Evolutionary conservation across 2,329 filamentous ascomycete species (phyloP).

Genomic region (Calonectria crousiana): DNA sequence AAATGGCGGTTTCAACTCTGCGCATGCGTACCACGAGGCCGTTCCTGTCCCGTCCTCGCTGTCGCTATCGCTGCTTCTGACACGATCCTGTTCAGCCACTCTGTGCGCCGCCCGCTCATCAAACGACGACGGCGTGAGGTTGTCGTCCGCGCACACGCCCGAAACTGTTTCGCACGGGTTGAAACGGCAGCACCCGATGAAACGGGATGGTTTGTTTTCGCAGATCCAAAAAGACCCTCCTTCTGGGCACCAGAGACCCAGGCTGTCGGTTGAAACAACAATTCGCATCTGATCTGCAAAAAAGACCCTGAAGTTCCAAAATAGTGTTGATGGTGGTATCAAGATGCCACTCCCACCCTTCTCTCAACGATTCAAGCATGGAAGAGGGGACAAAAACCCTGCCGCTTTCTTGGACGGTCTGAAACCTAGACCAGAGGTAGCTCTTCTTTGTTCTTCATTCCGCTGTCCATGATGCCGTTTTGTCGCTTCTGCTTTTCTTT

Average conservation of each 20-base stretch:
- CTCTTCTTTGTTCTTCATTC: not conserved
- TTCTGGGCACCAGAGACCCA: slow-evolving; percentile 48
- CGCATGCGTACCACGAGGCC: slow-evolving; percentile 52
- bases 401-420: not conserved
- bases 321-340: not conserved
- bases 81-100: slow-evolving; percentile 50
- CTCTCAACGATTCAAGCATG: not conserved
- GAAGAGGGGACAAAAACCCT: not conserved
- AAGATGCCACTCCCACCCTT: not conserved
- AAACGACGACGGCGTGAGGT: slow-evolving; percentile 46
- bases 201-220: slow-evolving; percentile 44
- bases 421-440: not conserved
- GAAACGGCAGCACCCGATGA: slow-evolving; percentile 55
- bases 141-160: slow-evolving; percentile 33
- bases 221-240: slow-evolving; percentile 54
- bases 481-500: not conserved
- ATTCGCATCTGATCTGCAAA: slow-evolving; percentile 21
- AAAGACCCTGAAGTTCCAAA: not conserved
- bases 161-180: slow-evolving; percentile 47
- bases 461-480: not conserved
- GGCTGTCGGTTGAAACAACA: slow-evolving; percentile 15
- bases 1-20: slow-evolving; percentile 46
- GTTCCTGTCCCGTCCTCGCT: not conserved
- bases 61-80: slow-evolving; percentile 23
- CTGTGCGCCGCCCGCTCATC: slow-evolving; percentile 35